phyloP scores from a whole-genome alignment of 2,329 filamentous ascomycete genomes.

The Botrytis tulipae region DNA sequence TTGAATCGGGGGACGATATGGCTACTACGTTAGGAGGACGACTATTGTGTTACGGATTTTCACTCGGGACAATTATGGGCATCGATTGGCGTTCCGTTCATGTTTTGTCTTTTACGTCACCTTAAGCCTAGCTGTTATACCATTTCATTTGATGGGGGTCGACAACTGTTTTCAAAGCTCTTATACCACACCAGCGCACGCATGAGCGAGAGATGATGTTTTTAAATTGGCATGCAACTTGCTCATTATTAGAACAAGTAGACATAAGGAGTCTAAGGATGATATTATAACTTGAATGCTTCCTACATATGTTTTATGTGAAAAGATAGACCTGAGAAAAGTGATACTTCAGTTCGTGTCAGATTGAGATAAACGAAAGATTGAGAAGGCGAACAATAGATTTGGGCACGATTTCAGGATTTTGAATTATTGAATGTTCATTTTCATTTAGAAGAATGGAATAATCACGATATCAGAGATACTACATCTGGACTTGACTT shows the following conservation, averaged over 20 bases:
- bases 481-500: neutral
- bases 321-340: neutral
- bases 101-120: constrained; percentile 15
- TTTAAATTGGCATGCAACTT: constrained; percentile 4
- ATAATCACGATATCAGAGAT: neutral
- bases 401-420: neutral
- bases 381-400: neutral
- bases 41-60: constrained; percentile 9
- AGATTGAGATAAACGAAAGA: neutral
- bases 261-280: constrained; percentile 5
- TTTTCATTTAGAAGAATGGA: neutral
- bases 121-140: constrained; percentile 6
- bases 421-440: neutral
- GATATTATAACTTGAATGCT: neutral
- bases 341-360: neutral
- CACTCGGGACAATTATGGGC: constrained; percentile 17
- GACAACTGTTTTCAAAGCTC: constrained; percentile 14
- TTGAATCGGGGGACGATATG: neutral
- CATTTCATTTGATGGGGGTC: constrained; percentile 19
- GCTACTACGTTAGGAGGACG: constrained; percentile 1
- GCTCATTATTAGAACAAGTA: constrained; percentile 7
- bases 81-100: constrained; percentile 19
- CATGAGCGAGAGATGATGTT: constrained; percentile 11
- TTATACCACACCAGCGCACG: constrained; percentile 18
- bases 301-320: neutral